Evolutionary conservation across 2,329 filamentous ascomycete genomes (phyloP).

Genomic region (Pochonia chlamydosporia): DNA sequence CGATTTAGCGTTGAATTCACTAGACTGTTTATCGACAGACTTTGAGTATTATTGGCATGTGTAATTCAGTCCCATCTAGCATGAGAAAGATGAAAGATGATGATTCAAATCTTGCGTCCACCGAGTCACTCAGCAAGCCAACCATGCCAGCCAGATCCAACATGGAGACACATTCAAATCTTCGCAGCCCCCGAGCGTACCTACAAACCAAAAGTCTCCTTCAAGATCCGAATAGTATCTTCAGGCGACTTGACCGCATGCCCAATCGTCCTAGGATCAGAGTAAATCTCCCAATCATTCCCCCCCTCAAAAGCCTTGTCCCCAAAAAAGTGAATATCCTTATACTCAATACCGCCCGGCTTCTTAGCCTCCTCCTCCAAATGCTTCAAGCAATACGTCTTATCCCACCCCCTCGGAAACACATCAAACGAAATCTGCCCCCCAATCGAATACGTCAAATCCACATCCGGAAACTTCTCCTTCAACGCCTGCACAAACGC

Average conservation of each 20-base stretch:
- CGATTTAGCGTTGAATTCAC: neutral
- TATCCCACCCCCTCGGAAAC: constrained; percentile 96
- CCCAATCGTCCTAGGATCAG: constrained; percentile 73
- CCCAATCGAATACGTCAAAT: constrained; percentile 89
- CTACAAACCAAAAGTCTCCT: constrained; percentile 70
- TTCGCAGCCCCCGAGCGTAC: neutral
- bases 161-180: neutral
- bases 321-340: constrained; percentile 93
- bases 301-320: constrained; percentile 90
- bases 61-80: neutral
- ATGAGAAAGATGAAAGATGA: too few relatives aligned
- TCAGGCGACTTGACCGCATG: constrained; percentile 78
- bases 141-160: too few relatives aligned
- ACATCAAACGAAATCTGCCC: constrained; percentile 98
- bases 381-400: constrained; percentile 91
- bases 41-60: neutral
- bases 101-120: too few relatives aligned
- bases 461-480: constrained; percentile 76
- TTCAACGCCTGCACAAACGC: constrained; percentile 71
- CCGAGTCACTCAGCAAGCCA: too few relatives aligned
- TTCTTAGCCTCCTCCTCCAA: constrained; percentile 72
- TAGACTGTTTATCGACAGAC: neutral
- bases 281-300: constrained; percentile 94
- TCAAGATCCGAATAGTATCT: constrained; percentile 74
- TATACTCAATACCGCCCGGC: constrained; percentile 69